Percentiles rank a stretch among this genome's conserved stretches.
These are phyloP conservation scores for Rubia occidens DNA, from an alignment of 305 asterid genomes.

Conservation along the genomic window DNA sequence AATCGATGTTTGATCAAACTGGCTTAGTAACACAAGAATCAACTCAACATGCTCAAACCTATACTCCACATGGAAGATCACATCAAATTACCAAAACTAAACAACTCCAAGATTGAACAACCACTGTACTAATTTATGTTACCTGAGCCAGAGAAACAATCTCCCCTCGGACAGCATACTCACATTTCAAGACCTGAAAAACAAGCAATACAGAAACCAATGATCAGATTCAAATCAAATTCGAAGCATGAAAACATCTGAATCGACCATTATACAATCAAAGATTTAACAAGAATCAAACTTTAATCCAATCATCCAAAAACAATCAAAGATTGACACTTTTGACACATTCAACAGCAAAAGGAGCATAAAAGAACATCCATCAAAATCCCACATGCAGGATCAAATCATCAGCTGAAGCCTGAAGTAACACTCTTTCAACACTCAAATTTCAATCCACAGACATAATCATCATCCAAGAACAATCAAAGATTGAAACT, in stretches of 20 bases:
- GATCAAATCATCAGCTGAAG: not conserved
- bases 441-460: not conserved
- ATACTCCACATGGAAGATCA: not conserved
- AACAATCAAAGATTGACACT: too few relatives aligned
- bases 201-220: not conserved
- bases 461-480: not conserved
- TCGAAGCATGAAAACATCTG: not conserved
- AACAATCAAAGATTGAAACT: not conserved
- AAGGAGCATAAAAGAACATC: not conserved
- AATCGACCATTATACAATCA: not conserved
- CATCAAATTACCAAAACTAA: not conserved
- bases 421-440: too few relatives aligned
- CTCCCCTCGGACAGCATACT: conserved; percentile 97
- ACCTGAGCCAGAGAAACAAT: conserved; percentile 90
- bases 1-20: too few relatives aligned
- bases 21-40: not conserved
- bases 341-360: not conserved
- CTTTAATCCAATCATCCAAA: too few relatives aligned
- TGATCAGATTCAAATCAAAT: not conserved
- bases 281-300: not conserved
- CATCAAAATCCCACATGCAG: not conserved
- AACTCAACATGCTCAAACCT: not conserved
- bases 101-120: not conserved
- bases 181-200: conserved; percentile 62
- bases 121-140: conserved; percentile 4